phyloP scores from a whole-genome alignment of 169 alveolate genomes.

The Plasmodium vivax region DNA sequence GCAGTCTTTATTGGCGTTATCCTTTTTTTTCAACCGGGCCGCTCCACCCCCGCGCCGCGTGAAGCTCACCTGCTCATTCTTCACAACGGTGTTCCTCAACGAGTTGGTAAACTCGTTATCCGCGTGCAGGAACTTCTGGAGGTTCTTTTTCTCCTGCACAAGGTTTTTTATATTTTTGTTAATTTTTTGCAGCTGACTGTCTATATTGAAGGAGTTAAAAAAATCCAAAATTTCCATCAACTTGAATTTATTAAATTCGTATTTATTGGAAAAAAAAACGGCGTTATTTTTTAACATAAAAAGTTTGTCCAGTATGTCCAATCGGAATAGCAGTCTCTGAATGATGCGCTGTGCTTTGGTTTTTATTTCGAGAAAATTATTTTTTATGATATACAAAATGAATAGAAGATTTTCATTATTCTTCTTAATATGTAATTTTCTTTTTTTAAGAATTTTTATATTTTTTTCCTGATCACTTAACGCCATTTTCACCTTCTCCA shows the following conservation, averaged over 20 bases:
- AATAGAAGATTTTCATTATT: conserved; percentile 74
- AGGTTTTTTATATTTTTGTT: conserved; percentile 56
- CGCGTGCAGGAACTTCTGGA: conserved; percentile 35
- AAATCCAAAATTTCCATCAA: conserved; percentile 60
- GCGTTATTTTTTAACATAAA: conserved; percentile 71
- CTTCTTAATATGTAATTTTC: conserved; percentile 51
- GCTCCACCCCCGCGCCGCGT: neutral
- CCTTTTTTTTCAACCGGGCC: neutral
- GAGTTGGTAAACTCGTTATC: conserved; percentile 49
- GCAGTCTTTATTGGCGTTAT: neutral
- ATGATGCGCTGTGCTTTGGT: conserved; percentile 67
- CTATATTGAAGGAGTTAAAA: conserved; percentile 70
- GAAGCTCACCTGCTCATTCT: conserved; percentile 61
- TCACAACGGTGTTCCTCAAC: conserved; percentile 30
- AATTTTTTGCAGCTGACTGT: conserved; percentile 67
- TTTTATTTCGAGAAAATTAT: conserved; percentile 72
- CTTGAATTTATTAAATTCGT: conserved; percentile 66
- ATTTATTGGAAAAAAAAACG: conserved; percentile 66
- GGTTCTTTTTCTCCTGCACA: conserved; percentile 37
- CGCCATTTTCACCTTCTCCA: conserved; percentile 55
- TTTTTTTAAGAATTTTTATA: conserved; percentile 62
- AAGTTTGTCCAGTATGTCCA: conserved; percentile 64
- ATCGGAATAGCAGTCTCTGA: conserved; percentile 69
- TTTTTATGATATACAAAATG: conserved; percentile 72
- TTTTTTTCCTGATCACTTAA: conserved; percentile 66